These are phyloP conservation scores for Talaromyces funiculosus DNA, from an alignment of 2,329 filamentous ascomycete genomes.

Conservation along the genomic window DNA sequence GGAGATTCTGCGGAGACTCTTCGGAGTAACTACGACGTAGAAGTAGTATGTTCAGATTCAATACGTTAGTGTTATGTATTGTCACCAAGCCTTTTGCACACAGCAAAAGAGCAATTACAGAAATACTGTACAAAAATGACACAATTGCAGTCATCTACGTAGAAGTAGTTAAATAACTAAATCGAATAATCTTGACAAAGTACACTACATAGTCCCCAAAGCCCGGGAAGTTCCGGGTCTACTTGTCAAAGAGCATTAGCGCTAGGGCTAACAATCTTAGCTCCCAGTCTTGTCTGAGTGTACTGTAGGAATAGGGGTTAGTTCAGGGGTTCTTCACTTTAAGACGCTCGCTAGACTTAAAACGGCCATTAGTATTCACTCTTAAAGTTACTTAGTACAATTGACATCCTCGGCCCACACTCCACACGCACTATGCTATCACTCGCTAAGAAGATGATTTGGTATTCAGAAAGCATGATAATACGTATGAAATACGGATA, in stretches of 20 bases:
- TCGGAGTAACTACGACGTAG: neutral
- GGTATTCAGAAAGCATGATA: neutral
- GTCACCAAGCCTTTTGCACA: neutral
- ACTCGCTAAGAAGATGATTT: neutral
- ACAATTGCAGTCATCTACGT: too few species aligned
- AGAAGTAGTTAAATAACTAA: too few species aligned
- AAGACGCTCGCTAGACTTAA: neutral
- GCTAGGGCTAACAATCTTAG: neutral
- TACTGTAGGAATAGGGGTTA: neutral
- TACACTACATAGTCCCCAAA: neutral
- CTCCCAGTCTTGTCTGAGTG: too few species aligned
- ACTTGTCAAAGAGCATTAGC: neutral
- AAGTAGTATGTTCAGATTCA: neutral
- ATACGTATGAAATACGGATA: too few species aligned
- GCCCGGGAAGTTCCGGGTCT: neutral
- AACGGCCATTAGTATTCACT: neutral
- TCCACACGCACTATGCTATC: neutral
- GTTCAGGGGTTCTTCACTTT: neutral
- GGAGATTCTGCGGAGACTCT: neutral
- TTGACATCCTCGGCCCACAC: neutral
- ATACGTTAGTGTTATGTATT: neutral
- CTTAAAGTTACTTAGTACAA: neutral
- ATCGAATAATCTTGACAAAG: too few species aligned
- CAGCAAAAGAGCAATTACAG: too few species aligned
- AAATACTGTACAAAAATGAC: too few species aligned